Evolutionary conservation across 2,329 filamentous ascomycete species (phyloP), one percentile per base, ranked within the genome.

Genomic region (Phoma sp.): DNA sequence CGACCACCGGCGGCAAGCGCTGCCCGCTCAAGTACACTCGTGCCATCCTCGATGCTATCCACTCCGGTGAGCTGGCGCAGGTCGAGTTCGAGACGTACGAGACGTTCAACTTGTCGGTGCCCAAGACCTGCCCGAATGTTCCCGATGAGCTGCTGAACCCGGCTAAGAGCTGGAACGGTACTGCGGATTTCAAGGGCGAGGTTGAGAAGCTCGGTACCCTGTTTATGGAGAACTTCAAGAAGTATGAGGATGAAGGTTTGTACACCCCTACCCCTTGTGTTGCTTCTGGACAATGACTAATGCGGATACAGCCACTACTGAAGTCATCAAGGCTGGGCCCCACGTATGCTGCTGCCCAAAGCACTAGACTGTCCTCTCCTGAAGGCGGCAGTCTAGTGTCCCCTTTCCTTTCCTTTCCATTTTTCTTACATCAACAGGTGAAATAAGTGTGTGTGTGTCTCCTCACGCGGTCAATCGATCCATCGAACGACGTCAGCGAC

Each of bases 1-100:
- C 89, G 72, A 87, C 89, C 70, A 95, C 92, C 71, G 93, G 93
- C 64, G 93, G 52, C 46, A 96, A 96, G 86, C 90, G 93, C 68
- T 98, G 93, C 86, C 93, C 93, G 36, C 86, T 98, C 77, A 97
- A 97, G 83, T 99, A 98, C 84, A 99, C 95, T 35, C 93, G 95
- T 71, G 93, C 95, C 70, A 98, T 99, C 76, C 88, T 99, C 68
- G 93, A 99, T 78, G 90, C 93, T 75, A 97, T 99, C 80, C 95
- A 99, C 88, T 93, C 86, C 47, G 95, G 95, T 67, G 91, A 96
- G 80, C 90, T 99, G 65, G 92, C 92, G 73, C 90, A 96, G 69
- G 89, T 86, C 60, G 89, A 96, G 78, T 99, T 91, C 80, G 95
- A 99, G 83, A 91, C 82, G 64, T 99, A 99, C 81, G 91, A 92